Evolutionary conservation across 192 early-diverging fungal genomes (phyloP).

Genomic region (Coemansia javaensis): DNA sequence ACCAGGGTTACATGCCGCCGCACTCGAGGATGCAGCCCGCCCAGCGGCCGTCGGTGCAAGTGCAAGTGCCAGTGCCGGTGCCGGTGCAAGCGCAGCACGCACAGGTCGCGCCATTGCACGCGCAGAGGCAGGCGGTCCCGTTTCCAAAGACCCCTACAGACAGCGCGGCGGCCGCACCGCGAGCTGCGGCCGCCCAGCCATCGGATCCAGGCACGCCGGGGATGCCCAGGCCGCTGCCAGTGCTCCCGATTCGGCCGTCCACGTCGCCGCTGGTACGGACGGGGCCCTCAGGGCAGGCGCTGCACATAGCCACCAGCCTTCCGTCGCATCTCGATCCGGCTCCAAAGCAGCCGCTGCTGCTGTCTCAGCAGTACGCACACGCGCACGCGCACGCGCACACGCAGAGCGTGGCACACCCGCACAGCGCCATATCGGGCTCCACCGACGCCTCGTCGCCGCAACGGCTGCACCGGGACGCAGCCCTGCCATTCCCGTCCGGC

Average conservation of each 20-base stretch:
- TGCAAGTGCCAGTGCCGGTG: too few species aligned
- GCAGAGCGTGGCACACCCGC: neutral
- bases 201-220: neutral
- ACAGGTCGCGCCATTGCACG: too few species aligned
- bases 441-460: slow-evolving; percentile 23
- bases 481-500: slow-evolving; percentile 4
- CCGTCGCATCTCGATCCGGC: neutral
- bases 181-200: neutral
- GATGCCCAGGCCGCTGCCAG: neutral
- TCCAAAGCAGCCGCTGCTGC: neutral
- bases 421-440: slow-evolving; percentile 9
- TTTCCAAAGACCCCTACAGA: slow-evolving; percentile 15
- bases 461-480: neutral
- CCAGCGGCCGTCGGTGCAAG: neutral
- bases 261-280: slow-evolving; percentile 8
- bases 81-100: slow-evolving; percentile 6
- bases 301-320: slow-evolving; percentile 1
- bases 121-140: slow-evolving; percentile 7
- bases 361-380: too few species aligned
- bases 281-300: neutral
- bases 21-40: slow-evolving; percentile 1
- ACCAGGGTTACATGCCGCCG: slow-evolving; percentile 10
- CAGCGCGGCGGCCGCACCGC: neutral
- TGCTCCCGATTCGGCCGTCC: neutral
- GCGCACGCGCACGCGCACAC: neutral